Evolutionary conservation across 352 stramenopile genomes (phyloP).

Genomic region (Pythium chondricola): DNA sequence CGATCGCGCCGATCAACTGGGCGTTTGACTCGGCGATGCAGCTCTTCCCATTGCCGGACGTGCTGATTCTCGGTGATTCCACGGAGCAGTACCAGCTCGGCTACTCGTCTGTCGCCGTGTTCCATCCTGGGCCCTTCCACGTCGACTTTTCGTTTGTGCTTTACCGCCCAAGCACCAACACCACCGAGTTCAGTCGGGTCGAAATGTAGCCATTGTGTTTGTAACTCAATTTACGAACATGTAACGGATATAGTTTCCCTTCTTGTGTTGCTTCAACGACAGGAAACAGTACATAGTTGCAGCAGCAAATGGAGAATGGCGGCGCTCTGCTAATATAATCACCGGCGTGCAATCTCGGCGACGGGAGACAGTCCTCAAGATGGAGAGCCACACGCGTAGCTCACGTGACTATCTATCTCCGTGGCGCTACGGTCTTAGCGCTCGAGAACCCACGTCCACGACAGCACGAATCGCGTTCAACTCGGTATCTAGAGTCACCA

Average conservation of each 20-base stretch:
- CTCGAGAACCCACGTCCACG: slow-evolving; percentile 7
- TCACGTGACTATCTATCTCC: slow-evolving; percentile 12
- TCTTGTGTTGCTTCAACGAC: too few relatives aligned
- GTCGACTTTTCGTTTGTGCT: slow-evolving; percentile 84
- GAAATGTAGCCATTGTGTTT: slow-evolving; percentile 26
- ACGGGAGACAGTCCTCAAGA: too few relatives aligned
- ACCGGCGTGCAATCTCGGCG: too few relatives aligned
- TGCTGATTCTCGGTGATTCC: slow-evolving; percentile 78
- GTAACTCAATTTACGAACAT: not conserved
- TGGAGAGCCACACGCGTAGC: not conserved
- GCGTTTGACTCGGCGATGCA: slow-evolving; percentile 89
- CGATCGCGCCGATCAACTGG: slow-evolving; percentile 91
- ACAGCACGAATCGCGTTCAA: slow-evolving; percentile 5
- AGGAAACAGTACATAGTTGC: too few relatives aligned
- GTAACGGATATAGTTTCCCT: not conserved
- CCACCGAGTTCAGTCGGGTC: slow-evolving; percentile 79
- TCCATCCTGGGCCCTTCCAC: slow-evolving; percentile 77
- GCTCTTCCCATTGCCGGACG: slow-evolving; percentile 90
- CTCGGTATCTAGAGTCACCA: slow-evolving; percentile 6
- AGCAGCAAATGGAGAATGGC: not conserved
- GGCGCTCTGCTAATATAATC: too few relatives aligned
- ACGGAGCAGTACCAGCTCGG: slow-evolving; percentile 79
- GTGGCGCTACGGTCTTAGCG: slow-evolving; percentile 11
- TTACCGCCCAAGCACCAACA: slow-evolving; percentile 78
- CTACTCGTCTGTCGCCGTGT: slow-evolving; percentile 75